Base-by-base conservation (phyloP, 345 rosid species). In the Cardiospermum halicacabum region DNA sequence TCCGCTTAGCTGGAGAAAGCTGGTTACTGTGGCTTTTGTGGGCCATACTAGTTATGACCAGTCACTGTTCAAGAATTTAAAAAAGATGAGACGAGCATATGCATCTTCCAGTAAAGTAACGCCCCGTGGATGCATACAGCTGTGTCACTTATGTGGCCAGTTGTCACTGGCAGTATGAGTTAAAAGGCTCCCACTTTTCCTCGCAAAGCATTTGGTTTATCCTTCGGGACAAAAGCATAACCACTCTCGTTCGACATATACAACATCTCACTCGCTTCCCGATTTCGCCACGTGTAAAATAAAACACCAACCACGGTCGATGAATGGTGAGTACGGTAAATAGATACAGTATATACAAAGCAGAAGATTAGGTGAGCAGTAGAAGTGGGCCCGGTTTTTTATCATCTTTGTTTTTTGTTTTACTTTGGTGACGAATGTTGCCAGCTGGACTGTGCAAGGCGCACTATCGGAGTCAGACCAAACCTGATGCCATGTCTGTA, bases 141-240 rank as follows among this genome's bases (percentile, higher is more conserved):
- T 82, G 83, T 58, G 61, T 28, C 62, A 39, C 47, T 47, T 30
- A 54, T 54, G 43, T 61, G 74, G 69, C 79, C 86, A 82, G 81
- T 72, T 78, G 83, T 81, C 81, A 53, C 67, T 73, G 81, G 68
- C 73, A 13, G 34, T 48, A 58, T 11, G 64, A 63, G 74, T 60
- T 54, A 18, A 57, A 57, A 62, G 50, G 66, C 58, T 11, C 64
- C 76, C 19, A 13, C 75, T 65, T 69, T 69, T 60, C 6, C 68
- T 43, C 42, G 40, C 4, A 39, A n/a, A 56, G 51, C 70, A 36
- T 67, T 78, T 42, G 60, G 54, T 51, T n/a, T 28, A 32, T 54
- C 25, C 5, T 12, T 28, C 11, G 9, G 3, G 15, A 1, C 34
- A 56, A 24, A 1, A 16, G 21, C 3, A 15, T 5, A 3, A 16